phyloP scores from a whole-genome alignment of 2,329 filamentous ascomycete genomes.

The Fusarium beomiforme region DNA sequence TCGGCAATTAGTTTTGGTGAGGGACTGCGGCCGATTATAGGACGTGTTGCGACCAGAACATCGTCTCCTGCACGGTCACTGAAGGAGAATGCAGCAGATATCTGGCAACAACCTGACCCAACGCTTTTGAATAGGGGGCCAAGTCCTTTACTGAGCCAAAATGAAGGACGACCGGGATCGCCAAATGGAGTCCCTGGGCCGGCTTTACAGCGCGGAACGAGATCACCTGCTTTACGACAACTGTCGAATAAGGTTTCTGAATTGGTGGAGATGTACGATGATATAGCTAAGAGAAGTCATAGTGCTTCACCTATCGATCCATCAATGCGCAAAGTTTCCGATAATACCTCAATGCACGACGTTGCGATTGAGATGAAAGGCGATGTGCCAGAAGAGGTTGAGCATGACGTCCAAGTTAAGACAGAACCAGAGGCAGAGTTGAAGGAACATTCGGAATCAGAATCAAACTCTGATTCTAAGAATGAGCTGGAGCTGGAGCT shows the following conservation, averaged over 20 bases:
- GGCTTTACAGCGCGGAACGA: slow-evolving; percentile 21
- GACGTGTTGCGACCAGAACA: slow-evolving; percentile 17
- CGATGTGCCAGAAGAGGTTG: neutral
- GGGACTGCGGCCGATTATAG: slow-evolving; percentile 20
- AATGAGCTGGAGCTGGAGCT: neutral
- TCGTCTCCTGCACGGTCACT: slow-evolving; percentile 15
- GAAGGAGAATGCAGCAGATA: slow-evolving; percentile 31
- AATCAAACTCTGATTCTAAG: neutral
- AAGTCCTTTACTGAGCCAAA: slow-evolving; percentile 18
- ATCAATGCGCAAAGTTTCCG: slow-evolving; percentile 20
- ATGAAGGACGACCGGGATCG: slow-evolving; percentile 31
- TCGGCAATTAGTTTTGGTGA: slow-evolving; percentile 46
- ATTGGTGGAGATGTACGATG: slow-evolving; percentile 62
- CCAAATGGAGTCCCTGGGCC: slow-evolving; percentile 26
- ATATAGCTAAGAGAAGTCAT: slow-evolving; percentile 47
- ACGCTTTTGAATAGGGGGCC: slow-evolving; percentile 14
- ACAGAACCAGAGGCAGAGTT: neutral
- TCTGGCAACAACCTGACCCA: slow-evolving; percentile 26
- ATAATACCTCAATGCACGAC: slow-evolving; percentile 1
- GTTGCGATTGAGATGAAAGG: neutral
- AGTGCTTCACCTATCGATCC: slow-evolving; percentile 38
- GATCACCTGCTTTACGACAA: slow-evolving; percentile 37
- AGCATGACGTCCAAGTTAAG: neutral
- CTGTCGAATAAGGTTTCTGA: slow-evolving; percentile 59
- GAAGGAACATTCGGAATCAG: neutral